phyloP scores from a whole-genome alignment of 2,329 filamentous ascomycete genomes.

The Dactylonectria macrodidyma region DNA sequence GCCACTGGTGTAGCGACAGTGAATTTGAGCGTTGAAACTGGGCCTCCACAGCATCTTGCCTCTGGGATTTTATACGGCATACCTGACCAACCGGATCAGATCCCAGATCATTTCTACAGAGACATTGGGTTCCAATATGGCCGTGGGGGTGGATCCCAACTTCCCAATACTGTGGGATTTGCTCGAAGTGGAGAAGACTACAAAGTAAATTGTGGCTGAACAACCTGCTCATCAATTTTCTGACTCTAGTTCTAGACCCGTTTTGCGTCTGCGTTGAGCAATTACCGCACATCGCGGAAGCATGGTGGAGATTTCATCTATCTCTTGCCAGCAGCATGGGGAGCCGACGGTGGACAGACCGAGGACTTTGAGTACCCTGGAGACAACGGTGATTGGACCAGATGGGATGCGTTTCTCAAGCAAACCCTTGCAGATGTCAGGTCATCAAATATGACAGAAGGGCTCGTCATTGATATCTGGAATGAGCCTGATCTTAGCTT shows the following conservation, averaged over 20 bases:
- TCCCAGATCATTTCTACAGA: slow-evolving; percentile 15
- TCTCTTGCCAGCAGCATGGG: background rate
- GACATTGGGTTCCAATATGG: slow-evolving; percentile 9
- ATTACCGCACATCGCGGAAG: slow-evolving; percentile 6
- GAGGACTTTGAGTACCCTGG: background rate
- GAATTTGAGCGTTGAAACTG: background rate
- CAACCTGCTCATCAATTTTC: too few species aligned
- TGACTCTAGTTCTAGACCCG: background rate
- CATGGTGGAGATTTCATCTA: slow-evolving; percentile 1
- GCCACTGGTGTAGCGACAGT: background rate
- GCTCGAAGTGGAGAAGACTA: too few species aligned
- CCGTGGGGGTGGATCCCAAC: background rate
- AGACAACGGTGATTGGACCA: slow-evolving; percentile 8
- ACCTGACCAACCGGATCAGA: slow-evolving; percentile 5
- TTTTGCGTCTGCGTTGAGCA: background rate
- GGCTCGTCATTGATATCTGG: slow-evolving; percentile 10
- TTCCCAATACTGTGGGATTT: too few species aligned
- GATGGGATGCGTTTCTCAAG: background rate
- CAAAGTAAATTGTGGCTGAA: too few species aligned
- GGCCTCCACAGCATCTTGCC: slow-evolving; percentile 5
- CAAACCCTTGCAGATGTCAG: slow-evolving; percentile 6
- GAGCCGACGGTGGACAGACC: background rate
- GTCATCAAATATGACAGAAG: slow-evolving; percentile 1
- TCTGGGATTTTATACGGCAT: slow-evolving; percentile 10
- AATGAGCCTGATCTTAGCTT: slow-evolving; percentile 8